phyloP scores from a whole-genome alignment of 768 basidiomycete genomes.

The Strobilomyces echinocephalus region DNA sequence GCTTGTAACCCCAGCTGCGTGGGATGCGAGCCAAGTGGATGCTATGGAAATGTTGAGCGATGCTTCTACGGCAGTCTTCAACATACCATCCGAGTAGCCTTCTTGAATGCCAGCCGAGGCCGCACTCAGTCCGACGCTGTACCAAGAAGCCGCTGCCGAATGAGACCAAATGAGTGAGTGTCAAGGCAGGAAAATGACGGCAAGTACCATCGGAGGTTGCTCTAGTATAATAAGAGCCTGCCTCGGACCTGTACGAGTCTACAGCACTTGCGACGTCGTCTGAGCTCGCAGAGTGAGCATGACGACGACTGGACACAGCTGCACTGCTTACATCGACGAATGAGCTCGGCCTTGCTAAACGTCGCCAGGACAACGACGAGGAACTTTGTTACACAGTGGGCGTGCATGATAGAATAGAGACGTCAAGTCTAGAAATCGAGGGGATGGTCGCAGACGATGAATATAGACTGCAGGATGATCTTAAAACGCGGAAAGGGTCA shows the following conservation, averaged over 20 bases:
- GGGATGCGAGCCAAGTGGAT: constrained; percentile 17
- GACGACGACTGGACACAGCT: neutral
- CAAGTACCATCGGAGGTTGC: constrained; percentile 23
- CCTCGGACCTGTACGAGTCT: constrained; percentile 36
- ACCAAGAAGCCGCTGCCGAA: constrained; percentile 15
- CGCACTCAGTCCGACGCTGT: constrained; percentile 12
- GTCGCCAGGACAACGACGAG: constrained; percentile 35
- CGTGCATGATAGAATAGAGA: constrained; percentile 9
- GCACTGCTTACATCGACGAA: constrained; percentile 41
- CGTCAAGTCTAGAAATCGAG: neutral
- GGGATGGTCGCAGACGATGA: constrained; percentile 6
- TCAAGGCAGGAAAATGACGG: neutral
- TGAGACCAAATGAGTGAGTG: neutral
- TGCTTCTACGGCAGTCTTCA: neutral
- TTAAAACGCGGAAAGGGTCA: neutral
- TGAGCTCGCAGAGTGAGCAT: constrained; percentile 6
- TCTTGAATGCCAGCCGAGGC: constrained; percentile 13
- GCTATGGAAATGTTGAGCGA: constrained; percentile 4
- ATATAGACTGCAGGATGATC: neutral
- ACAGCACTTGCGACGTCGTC: constrained; percentile 37
- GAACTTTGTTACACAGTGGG: constrained; percentile 31
- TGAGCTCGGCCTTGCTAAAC: constrained; percentile 33
- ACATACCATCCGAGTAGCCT: constrained; percentile 18
- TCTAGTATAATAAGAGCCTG: constrained; percentile 28
- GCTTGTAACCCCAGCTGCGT: neutral